phyloP scores from a whole-genome alignment of 2,329 filamentous ascomycete genomes.

The Colletotrichum chrysophilum region DNA sequence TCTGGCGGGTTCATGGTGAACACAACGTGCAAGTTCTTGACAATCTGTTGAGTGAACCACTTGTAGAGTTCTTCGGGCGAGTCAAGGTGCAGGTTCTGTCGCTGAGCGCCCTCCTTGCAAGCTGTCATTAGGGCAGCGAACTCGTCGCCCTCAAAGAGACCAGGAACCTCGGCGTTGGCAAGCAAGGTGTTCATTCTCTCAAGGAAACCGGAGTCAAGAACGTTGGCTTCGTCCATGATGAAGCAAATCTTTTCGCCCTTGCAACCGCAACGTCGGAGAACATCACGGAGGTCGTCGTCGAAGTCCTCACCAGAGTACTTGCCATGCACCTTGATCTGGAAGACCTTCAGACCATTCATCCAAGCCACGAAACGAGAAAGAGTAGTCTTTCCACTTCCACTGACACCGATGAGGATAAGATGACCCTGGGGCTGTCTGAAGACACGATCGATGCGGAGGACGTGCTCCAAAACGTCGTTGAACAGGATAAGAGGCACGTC shows the following conservation, averaged over 20 bases:
- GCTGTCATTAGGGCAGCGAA: slow-evolving; percentile 98
- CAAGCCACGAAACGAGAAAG: slow-evolving; percentile 97
- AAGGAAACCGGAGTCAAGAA: slow-evolving; percentile 96
- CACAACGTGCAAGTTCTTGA: slow-evolving; percentile 98
- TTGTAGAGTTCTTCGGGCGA: slow-evolving; percentile 99
- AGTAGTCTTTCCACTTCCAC: slow-evolving; percentile 97
- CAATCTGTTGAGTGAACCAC: slow-evolving; percentile 99
- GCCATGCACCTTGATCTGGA: slow-evolving; percentile 99
- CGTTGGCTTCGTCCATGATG: slow-evolving; percentile 99
- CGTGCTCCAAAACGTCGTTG: slow-evolving; percentile 98
- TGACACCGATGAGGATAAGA: slow-evolving; percentile 97
- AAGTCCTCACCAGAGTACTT: slow-evolving; percentile 99
- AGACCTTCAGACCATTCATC: slow-evolving; percentile 99
- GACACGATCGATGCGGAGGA: slow-evolving; percentile 96
- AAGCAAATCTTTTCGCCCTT: slow-evolving; percentile 99
- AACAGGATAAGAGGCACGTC: slow-evolving; percentile 99
- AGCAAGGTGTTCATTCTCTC: slow-evolving; percentile 99
- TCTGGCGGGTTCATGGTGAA: slow-evolving; percentile 99
- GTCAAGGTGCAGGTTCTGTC: slow-evolving; percentile 92
- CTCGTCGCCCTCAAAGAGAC: slow-evolving; percentile 98
- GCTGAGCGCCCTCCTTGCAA: slow-evolving; percentile 97
- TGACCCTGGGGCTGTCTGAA: slow-evolving; percentile 98
- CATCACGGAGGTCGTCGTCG: slow-evolving; percentile 94
- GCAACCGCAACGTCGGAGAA: slow-evolving; percentile 91
- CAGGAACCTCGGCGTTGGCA: slow-evolving; percentile 98